Evolutionary conservation across 1,284 basidiomycete genomes (phyloP), one percentile per base, ranked within the genome.

Genomic region (Wolfiporia cocos): DNA sequence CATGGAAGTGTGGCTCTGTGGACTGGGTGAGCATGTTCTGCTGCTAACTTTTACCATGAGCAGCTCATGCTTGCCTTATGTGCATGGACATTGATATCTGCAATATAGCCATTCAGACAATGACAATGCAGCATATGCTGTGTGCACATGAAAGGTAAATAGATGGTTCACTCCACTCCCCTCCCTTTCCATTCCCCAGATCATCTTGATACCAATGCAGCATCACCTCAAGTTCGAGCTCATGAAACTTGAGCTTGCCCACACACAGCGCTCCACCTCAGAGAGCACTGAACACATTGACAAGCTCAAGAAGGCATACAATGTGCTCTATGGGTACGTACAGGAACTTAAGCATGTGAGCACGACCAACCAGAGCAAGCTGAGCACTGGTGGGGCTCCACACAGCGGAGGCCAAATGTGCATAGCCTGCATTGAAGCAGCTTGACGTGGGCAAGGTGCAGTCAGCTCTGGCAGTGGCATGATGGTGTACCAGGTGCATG

Each of bases 101-200:
- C n/a, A n/a, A n/a, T n/a, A n/a, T n/a, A n/a, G n/a, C n/a, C n/a
- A n/a, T n/a, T n/a, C n/a, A n/a, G n/a, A n/a, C n/a, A n/a, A n/a
- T n/a, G n/a, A n/a, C n/a, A n/a, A n/a, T n/a, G n/a, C n/a, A n/a
- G n/a, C n/a, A n/a, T n/a, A n/a, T n/a, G n/a, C n/a, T n/a, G 63
- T 43, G 57, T 81, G 19, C 81, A 86, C 50, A 61, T 68, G 22
- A 81, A 86, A 9, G 75, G 71, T 46, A 87, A 85, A 71, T 78
- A 71, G 65, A 46, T 66, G 32, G 86, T 86, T 55, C 52, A 78
- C 3, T 66, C 19, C 26, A 40, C 37, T 17, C 23, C 14, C 14
- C n/a, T n/a, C 34, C 28, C 23, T 12, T 17, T 42, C 33, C 17
- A 33, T 26, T 14, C 29, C 15, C 41, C 42, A 36, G 29, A 30